A percentile compares a stretch with the other conserved stretches of the same genome.
Evolutionary conservation across 192 early-diverging fungal genomes (phyloP).

Genomic region (Coemansia sp.): DNA sequence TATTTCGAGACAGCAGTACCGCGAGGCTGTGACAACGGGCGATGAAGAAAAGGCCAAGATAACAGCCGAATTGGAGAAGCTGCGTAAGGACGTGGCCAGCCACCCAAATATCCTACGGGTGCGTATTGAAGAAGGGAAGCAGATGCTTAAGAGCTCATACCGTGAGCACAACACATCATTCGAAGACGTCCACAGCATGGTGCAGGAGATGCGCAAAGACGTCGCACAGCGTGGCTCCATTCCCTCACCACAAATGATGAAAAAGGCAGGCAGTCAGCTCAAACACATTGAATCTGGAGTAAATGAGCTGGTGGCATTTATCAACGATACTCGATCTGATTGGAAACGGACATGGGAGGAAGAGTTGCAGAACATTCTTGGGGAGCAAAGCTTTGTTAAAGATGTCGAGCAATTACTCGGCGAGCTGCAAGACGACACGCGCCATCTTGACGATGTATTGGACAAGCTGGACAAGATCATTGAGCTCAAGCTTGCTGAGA

Average conservation of each 20-base stretch:
- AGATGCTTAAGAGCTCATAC: conserved; percentile 47
- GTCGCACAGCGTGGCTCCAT: conserved; percentile 65
- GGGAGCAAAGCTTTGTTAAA: conserved; percentile 78
- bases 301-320: conserved; percentile 56
- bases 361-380: conserved; percentile 76
- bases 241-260: conserved; percentile 58
- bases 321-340: conserved; percentile 62
- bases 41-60: conserved; percentile 5
- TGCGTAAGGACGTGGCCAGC: conserved; percentile 38
- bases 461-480: conserved; percentile 64
- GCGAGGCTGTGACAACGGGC: conserved; percentile 4
- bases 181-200: conserved; percentile 66
- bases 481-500: conserved; percentile 53
- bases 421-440: conserved; percentile 65
- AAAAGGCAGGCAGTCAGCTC: conserved; percentile 57
- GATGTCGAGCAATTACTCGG: conserved; percentile 72
- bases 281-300: conserved; percentile 55
- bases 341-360: conserved; percentile 86
- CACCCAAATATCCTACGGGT: conserved; percentile 41
- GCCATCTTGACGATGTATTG: conserved; percentile 60
- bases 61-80: conserved; percentile 38
- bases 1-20: conserved; percentile 31
- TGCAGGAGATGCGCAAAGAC: conserved; percentile 74
- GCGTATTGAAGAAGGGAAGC: conserved; percentile 61
- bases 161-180: conserved; percentile 55